These are phyloP conservation scores for Citropsis articulata DNA, from an alignment of 345 rosid species.

Conservation along the genomic window DNA sequence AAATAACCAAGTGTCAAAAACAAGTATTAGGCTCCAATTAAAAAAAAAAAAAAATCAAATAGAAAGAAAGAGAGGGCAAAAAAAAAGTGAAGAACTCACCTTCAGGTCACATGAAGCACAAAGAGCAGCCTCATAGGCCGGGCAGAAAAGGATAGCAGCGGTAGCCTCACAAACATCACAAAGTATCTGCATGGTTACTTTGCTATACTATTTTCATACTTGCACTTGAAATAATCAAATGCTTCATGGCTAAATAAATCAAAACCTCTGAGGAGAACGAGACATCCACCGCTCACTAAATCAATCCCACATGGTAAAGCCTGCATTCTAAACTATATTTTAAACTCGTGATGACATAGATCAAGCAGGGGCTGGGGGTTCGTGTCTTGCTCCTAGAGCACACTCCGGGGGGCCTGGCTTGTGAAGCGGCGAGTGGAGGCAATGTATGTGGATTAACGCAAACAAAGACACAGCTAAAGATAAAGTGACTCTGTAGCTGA, in stretches of 20 bases:
- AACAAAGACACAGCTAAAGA: too few species aligned
- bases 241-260: background rate
- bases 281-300: background rate
- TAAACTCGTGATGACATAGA: background rate
- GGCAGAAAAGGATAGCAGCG: conserved; percentile 83
- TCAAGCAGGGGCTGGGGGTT: too few species aligned
- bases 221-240: conserved; percentile 14
- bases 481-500: too few species aligned
- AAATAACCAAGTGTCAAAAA: background rate
- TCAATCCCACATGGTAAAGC: background rate
- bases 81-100: conserved; percentile 29
- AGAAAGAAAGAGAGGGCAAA: background rate
- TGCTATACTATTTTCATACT: conserved; percentile 37
- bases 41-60: background rate
- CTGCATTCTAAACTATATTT: background rate
- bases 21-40: background rate
- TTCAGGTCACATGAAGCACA: conserved; percentile 76
- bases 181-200: conserved; percentile 59
- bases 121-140: conserved; percentile 88
- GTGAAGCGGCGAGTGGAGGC: too few species aligned
- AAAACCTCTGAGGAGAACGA: background rate
- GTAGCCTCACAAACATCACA: conserved; percentile 91
- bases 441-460: too few species aligned
- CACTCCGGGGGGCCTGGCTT: too few species aligned
- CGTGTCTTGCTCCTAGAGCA: background rate